These are phyloP conservation scores for Acacia pycnantha DNA, from an alignment of 331 rosid species.

Conservation along the genomic window DNA sequence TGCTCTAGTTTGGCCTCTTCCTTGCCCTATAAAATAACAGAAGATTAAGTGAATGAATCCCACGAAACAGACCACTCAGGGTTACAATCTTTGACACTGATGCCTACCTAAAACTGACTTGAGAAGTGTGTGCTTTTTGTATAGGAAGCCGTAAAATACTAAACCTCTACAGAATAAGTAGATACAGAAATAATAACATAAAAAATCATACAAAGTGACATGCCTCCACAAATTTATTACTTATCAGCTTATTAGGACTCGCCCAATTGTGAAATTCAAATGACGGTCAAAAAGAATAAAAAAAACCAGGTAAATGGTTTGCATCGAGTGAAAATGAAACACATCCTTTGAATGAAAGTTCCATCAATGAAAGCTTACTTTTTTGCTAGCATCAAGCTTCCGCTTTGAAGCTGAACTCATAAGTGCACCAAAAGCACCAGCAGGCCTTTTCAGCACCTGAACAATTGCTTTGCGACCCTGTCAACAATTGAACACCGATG, in stretches of 20 bases:
- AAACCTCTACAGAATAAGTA: neutral
- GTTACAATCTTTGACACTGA: neutral
- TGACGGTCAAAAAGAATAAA: neutral
- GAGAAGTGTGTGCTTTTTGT: neutral
- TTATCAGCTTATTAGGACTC: neutral
- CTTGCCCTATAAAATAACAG: constrained; percentile 38
- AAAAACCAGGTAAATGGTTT: neutral
- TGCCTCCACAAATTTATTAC: neutral
- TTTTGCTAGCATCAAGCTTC: constrained; percentile 41
- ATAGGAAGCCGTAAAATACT: neutral
- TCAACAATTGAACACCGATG: constrained; percentile 26
- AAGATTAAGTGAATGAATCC: constrained; percentile 3
- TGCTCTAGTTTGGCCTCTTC: constrained; percentile 59
- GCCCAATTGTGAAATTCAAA: neutral
- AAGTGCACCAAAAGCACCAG: constrained; percentile 54
- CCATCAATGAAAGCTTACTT: constrained; percentile 40
- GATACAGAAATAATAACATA: neutral
- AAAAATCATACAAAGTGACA: neutral
- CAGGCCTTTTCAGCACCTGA: constrained; percentile 55
- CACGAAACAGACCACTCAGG: neutral
- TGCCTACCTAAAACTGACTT: neutral
- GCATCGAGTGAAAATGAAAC: neutral
- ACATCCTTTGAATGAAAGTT: constrained; percentile 8
- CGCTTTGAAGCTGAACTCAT: constrained; percentile 49
- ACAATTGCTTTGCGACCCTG: constrained; percentile 59